Percentiles rank a stretch among this genome's conserved stretches.
phyloP scores from a whole-genome alignment of 1,139 yeast genomes.

The Zygosaccharomyces pseudobailii region DNA sequence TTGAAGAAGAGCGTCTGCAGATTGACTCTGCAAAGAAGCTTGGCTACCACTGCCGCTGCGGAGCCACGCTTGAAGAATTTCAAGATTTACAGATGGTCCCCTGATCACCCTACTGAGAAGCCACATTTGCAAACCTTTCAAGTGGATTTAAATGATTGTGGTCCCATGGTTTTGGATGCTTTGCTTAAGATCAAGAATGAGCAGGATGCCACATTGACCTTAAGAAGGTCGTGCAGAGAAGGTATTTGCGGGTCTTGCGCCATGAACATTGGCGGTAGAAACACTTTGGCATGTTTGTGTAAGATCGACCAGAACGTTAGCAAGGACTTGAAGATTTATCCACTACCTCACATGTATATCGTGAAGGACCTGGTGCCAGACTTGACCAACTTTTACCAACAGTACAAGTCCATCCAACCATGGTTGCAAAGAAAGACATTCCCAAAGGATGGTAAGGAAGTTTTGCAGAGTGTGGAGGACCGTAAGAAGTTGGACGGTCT shows the following conservation, averaged over 20 bases:
- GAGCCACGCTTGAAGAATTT: slow-evolving; percentile 67
- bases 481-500: slow-evolving; percentile 95
- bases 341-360: slow-evolving; percentile 97
- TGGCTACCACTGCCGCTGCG: slow-evolving; percentile 36
- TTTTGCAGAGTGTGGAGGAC: slow-evolving; percentile 85
- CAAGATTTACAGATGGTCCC: slow-evolving; percentile 97
- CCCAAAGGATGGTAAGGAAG: slow-evolving; percentile 91
- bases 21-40: slow-evolving; percentile 22
- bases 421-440: slow-evolving; percentile 77
- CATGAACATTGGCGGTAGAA: slow-evolving; percentile 97
- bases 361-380: slow-evolving; percentile 97
- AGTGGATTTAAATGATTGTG: slow-evolving; percentile 84
- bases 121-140: slow-evolving; percentile 82
- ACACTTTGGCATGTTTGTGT: slow-evolving; percentile 95
- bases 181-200: slow-evolving; percentile 91
- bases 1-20: slow-evolving; percentile 15
- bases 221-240: slow-evolving; percentile 98
- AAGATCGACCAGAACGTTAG: slow-evolving; percentile 76
- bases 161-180: slow-evolving; percentile 98
- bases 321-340: slow-evolving; percentile 84
- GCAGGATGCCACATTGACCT: slow-evolving; percentile 90
- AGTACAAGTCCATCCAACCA: slow-evolving; percentile 97
- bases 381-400: slow-evolving; percentile 95
- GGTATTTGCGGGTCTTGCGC: slow-evolving; percentile 99
- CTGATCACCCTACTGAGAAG: slow-evolving; percentile 91